These are phyloP conservation scores for Phytophthora citrophthora DNA, from an alignment of 352 stramenopile genomes.

Conservation along the genomic window DNA sequence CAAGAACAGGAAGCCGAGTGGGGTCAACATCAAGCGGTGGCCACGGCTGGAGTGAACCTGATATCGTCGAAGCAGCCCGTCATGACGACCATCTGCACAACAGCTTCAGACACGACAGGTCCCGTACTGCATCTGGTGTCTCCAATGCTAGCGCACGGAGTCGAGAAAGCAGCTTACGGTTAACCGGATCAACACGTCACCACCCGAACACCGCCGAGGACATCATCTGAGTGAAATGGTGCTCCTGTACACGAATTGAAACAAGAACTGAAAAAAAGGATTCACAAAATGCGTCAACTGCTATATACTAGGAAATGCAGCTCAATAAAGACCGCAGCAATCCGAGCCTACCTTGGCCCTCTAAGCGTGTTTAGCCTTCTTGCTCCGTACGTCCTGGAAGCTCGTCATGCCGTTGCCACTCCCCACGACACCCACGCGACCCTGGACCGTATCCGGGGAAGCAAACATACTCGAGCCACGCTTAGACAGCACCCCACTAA, in stretches of 20 bases:
- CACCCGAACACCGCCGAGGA: conserved; percentile 28
- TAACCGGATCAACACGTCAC: conserved; percentile 23
- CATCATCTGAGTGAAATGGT: conserved; percentile 15
- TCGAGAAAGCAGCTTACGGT: conserved; percentile 30
- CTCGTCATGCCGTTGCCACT: conserved; percentile 90
- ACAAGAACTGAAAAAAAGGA: conserved; percentile 14
- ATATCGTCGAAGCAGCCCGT: conserved; percentile 24
- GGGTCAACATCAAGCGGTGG: conserved; percentile 27
- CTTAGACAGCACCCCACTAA: conserved; percentile 76
- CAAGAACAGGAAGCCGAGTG: conserved; percentile 27
- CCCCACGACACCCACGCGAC: conserved; percentile 87
- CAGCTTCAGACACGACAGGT: conserved; percentile 17
- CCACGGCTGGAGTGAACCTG: conserved; percentile 50
- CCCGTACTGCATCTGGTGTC: conserved; percentile 21
- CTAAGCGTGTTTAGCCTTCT: conserved; percentile 69
- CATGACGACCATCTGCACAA: conserved; percentile 24
- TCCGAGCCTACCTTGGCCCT: conserved; percentile 29
- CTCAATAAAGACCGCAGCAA: conserved; percentile 19
- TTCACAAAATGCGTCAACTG: conserved; percentile 35
- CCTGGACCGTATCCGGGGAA: conserved; percentile 81
- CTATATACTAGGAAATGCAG: conserved; percentile 28
- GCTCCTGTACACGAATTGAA: conserved; percentile 17
- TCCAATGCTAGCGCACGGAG: conserved; percentile 23
- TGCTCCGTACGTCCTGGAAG: conserved; percentile 66
- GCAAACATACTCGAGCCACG: conserved; percentile 91